A percentile compares a stretch with the other conserved stretches of the same genome.
These are phyloP conservation scores for Kwoniella sp. DNA, from an alignment of 768 basidiomycete species.

Conservation along the genomic window DNA sequence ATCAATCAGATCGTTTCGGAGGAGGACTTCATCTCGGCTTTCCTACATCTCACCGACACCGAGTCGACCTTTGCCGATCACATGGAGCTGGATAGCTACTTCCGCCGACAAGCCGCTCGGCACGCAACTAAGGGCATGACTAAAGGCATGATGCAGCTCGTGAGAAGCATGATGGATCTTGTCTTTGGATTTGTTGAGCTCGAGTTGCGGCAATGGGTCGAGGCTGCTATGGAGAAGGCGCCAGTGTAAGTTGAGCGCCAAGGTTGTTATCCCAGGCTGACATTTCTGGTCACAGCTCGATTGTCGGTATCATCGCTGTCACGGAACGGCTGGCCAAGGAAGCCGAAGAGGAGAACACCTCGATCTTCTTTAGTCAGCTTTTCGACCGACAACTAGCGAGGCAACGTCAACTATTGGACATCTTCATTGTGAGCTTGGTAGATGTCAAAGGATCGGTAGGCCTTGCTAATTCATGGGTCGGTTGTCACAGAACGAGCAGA, in stretches of 20 bases:
- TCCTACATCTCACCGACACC: conserved; percentile 84
- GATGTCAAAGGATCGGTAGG: neutral
- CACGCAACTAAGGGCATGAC: conserved; percentile 58
- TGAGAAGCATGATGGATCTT: conserved; percentile 84
- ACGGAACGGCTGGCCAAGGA: conserved; percentile 73
- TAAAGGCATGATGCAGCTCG: conserved; percentile 67
- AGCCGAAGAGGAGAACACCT: conserved; percentile 72
- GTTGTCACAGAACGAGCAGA: conserved; percentile 66
- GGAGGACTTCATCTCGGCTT: conserved; percentile 82
- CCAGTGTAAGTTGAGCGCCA: conserved; percentile 58
- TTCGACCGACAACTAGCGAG: conserved; percentile 79
- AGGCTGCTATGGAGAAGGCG: conserved; percentile 70
- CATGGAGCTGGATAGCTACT: conserved; percentile 88
- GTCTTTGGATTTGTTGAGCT: conserved; percentile 88
- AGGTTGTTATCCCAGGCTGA: conserved; percentile 3
- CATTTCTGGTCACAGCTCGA: conserved; percentile 58
- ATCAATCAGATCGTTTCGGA: conserved; percentile 72
- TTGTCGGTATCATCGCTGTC: conserved; percentile 73
- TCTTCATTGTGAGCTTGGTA: conserved; percentile 52
- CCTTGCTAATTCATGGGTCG: neutral
- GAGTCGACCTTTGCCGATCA: conserved; percentile 92
- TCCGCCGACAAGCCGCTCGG: conserved; percentile 82
- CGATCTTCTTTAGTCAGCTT: conserved; percentile 62
- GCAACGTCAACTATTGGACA: conserved; percentile 69
- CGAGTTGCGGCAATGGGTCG: conserved; percentile 81